These are phyloP conservation scores for Fonsecaea monophora DNA, from an alignment of 2,329 filamentous ascomycete species.

Conservation along the genomic window DNA sequence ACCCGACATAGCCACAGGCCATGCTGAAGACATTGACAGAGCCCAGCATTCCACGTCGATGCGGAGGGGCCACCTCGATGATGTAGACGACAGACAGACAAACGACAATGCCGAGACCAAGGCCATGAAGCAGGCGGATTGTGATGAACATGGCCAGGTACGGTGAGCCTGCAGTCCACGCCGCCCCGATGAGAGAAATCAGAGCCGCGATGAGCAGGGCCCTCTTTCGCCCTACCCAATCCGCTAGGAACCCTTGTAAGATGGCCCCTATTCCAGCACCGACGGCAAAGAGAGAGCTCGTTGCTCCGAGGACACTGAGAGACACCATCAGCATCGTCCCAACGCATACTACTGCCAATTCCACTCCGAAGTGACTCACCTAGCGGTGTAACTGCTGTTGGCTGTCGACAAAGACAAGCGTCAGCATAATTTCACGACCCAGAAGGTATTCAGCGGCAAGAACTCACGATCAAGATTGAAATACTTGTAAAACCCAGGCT, in stretches of 20 bases:
- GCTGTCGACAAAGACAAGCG: constrained; percentile 6
- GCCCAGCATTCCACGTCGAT: background rate
- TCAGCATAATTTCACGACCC: no score
- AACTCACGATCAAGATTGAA: constrained; percentile 49
- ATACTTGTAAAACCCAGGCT: constrained; percentile 60
- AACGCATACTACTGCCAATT: no score
- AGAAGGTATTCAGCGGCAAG: background rate
- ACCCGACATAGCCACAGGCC: no score
- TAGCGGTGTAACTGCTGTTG: constrained; percentile 26
- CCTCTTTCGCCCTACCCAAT: constrained; percentile 23
- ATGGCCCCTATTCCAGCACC: constrained; percentile 48
- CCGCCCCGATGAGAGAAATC: constrained; percentile 24
- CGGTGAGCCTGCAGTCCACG: constrained; percentile 19
- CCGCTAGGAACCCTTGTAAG: constrained; percentile 46
- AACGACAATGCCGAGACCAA: constrained; percentile 30
- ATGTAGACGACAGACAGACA: constrained; percentile 28
- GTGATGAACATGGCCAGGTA: constrained; percentile 27
- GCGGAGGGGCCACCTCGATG: constrained; percentile 25
- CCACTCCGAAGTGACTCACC: constrained; percentile 15
- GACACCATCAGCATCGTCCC: background rate
- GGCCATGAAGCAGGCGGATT: constrained; percentile 25
- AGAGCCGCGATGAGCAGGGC: constrained; percentile 21
- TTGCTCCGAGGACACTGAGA: constrained; percentile 51
- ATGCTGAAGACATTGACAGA: no score
- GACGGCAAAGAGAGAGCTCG: constrained; percentile 54